Evolutionary conservation across 306 rosid genomes (phyloP).

Genomic region (Cicer yamashitae): DNA sequence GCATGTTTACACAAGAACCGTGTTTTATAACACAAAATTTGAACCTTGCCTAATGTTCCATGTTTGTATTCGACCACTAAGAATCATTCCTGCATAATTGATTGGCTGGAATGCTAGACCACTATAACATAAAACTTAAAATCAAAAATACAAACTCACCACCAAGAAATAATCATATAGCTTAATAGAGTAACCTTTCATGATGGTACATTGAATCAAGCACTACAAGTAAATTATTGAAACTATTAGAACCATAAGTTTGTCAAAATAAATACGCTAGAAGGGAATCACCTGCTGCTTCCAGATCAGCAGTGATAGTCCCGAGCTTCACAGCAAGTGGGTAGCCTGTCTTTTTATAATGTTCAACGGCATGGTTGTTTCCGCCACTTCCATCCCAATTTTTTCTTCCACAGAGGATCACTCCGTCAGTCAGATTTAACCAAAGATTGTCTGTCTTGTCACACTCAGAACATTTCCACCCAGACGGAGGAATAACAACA

Average conservation of each 20-base stretch:
- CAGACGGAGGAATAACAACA: slow-evolving; percentile 78
- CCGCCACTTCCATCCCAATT: slow-evolving; percentile 99
- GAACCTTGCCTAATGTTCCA: background rate
- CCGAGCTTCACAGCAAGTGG: slow-evolving; percentile 99
- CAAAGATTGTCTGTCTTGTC: slow-evolving; percentile 92
- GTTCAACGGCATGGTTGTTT: slow-evolving; percentile 88
- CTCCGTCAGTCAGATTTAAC: slow-evolving; percentile 92
- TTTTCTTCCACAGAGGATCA: slow-evolving; percentile 88
- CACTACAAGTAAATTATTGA: slow-evolving; percentile 7
- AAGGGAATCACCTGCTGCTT: slow-evolving; percentile 84
- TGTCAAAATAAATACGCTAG: slow-evolving; percentile 27
- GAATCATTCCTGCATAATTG: background rate
- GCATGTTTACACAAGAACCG: slow-evolving; percentile 28
- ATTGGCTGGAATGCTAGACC: slow-evolving; percentile 16
- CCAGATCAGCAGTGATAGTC: slow-evolving; percentile 92
- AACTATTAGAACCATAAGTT: background rate
- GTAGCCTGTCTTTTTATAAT: slow-evolving; percentile 75
- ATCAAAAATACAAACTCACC: background rate
- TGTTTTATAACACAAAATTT: background rate
- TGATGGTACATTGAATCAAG: slow-evolving; percentile 4
- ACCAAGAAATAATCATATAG: background rate
- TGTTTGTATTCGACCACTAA: background rate
- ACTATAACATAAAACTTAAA: slow-evolving; percentile 3
- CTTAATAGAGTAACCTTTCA: slow-evolving; percentile 18
- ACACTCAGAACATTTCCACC: slow-evolving; percentile 93